Percentiles rank a stretch among this genome's conserved stretches.
These are phyloP conservation scores for Holtermannia corniformis DNA, from an alignment of 768 basidiomycete species.

Conservation along the genomic window DNA sequence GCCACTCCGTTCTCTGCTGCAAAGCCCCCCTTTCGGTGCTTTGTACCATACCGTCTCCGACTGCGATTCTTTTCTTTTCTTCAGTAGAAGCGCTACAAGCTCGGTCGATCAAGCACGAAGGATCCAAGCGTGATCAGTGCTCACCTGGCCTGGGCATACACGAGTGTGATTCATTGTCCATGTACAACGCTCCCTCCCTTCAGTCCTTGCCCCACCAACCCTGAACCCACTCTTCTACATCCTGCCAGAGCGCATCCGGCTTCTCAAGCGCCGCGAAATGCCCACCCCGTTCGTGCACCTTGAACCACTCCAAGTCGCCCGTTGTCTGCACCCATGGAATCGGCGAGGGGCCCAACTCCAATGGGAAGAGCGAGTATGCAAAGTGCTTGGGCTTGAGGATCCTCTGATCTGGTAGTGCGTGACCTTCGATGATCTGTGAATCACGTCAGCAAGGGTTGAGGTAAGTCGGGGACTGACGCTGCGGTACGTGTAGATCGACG, in stretches of 20 bases:
- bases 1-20: too few species aligned
- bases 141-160: too few species aligned
- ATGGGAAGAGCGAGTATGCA: constrained; percentile 36
- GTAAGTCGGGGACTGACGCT: constrained; percentile 15
- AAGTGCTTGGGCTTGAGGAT: constrained; percentile 20
- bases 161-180: too few species aligned
- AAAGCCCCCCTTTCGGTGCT: too few species aligned
- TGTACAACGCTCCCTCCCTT: too few species aligned
- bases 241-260: constrained; percentile 30
- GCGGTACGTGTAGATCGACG: constrained; percentile 34
- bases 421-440: constrained; percentile 13
- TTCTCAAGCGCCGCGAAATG: constrained; percentile 41
- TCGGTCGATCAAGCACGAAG: too few species aligned
- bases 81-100: too few species aligned
- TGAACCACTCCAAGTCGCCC: constrained; percentile 31
- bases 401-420: not conserved
- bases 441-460: constrained; percentile 14
- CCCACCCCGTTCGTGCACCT: constrained; percentile 22
- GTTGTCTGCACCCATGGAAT: constrained; percentile 30
- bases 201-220: too few species aligned
- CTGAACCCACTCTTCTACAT: constrained; percentile 40
- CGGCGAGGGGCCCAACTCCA: constrained; percentile 32
- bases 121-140: too few species aligned
- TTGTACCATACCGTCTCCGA: too few species aligned
- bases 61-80: too few species aligned